Evolutionary conservation across 169 alveolate genomes (phyloP), one percentile per base, ranked within the genome.

Genomic region (Cryptosporidium ryanae): DNA sequence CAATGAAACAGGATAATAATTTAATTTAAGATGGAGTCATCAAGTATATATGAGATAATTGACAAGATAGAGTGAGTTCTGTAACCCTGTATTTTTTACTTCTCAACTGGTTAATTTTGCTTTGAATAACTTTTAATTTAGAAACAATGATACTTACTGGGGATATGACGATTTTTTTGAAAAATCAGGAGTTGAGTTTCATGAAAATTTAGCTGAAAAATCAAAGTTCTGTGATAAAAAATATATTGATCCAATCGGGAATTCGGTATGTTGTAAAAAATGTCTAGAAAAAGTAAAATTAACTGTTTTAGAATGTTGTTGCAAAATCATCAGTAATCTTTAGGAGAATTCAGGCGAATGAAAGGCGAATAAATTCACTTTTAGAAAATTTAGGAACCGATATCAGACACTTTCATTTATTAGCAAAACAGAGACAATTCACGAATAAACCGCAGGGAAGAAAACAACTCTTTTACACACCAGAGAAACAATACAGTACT

Each of bases 381-480:
- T 43, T 76, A 17, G 87, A 76, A 6, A 61, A 32, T 10, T 18
- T 76, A 13, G 87, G 87, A 23, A 55, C 76, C 10, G 87, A 76
- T 38, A 59, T 61, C 12, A 76, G 34, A 18, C 87, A 76, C 34
- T 76, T 76, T n/a, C 87, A 76, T 59, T 34, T 76, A 61, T 63
- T 76, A 23, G 68, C 71, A 23, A 76, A 76, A 59, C 87, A 76
- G 25, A 76, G 87, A 49, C 87, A 76, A 55, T 76, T 76, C 64
- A 76, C 87, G 7, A 59, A 55, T 25, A 76, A 76, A 21, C 87
- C 87, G 13, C 87, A 76, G 23, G 87, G 87, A 18, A 76, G 87
- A 59, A 76, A 76, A 44, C 87, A 76, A 23, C 54, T 76, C 34
- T 76, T 76, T 59, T 76, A 76, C 44, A 76, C 87, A 1, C 87